phyloP scores from a whole-genome alignment of 805 yeast genomes.

The Martiniozyma abietophila region DNA sequence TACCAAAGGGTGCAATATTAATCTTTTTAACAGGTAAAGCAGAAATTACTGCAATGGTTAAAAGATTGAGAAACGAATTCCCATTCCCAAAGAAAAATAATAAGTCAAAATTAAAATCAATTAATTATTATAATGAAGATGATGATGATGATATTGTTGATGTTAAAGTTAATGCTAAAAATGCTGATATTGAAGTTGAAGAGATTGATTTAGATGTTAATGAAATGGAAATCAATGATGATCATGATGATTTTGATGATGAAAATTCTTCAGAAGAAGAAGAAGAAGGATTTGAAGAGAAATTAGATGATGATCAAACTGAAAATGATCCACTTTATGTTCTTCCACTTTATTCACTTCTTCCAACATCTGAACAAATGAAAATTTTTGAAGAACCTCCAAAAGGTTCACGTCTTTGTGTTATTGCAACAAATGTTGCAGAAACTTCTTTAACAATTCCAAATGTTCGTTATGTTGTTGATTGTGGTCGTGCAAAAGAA shows the following conservation, averaged over 20 bases:
- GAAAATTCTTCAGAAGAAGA: slow-evolving; percentile 44
- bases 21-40: slow-evolving; percentile 91
- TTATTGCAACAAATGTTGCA: slow-evolving; percentile 95
- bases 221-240: slow-evolving; percentile 30
- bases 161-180: slow-evolving; percentile 45
- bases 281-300: slow-evolving; percentile 67
- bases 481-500: slow-evolving; percentile 90
- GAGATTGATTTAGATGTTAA: slow-evolving; percentile 60
- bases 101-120: slow-evolving; percentile 3
- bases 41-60: slow-evolving; percentile 75
- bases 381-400: slow-evolving; percentile 86
- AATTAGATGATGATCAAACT: slow-evolving; percentile 59
- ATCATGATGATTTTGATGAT: slow-evolving; percentile 31
- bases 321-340: slow-evolving; percentile 77
- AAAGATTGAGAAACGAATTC: slow-evolving; percentile 56
- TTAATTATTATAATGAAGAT: slow-evolving; percentile 12
- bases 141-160: slow-evolving; percentile 30
- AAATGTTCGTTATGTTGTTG: slow-evolving; percentile 88
- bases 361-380: slow-evolving; percentile 95
- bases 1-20: slow-evolving; percentile 92
- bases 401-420: slow-evolving; percentile 73
- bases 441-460: slow-evolving; percentile 97
- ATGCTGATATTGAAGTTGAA: slow-evolving; percentile 74
- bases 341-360: slow-evolving; percentile 80
- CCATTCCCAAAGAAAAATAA: slow-evolving; percentile 36